Evolutionary conservation across 768 basidiomycete genomes (phyloP).

Genomic region (Multifurca ochricompacta): DNA sequence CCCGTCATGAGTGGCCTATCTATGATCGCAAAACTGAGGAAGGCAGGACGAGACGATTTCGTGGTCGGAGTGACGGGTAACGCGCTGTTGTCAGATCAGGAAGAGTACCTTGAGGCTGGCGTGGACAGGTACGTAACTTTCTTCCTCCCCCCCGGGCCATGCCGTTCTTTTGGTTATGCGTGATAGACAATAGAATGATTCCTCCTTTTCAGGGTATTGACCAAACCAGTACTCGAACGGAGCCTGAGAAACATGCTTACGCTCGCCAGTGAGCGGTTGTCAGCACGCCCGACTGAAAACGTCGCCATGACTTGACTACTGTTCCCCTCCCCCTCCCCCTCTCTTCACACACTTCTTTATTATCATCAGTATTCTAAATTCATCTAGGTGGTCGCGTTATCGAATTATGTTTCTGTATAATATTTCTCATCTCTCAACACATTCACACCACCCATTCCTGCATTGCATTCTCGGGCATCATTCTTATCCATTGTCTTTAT

Average conservation of each 20-base stretch:
- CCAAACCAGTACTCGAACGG: constrained; percentile 69
- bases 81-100: constrained; percentile 40
- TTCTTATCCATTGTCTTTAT: not conserved
- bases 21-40: constrained; percentile 55
- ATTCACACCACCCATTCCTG: not conserved
- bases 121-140: constrained; percentile 53
- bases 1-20: constrained; percentile 70
- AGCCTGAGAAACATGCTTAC: constrained; percentile 36
- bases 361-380: not conserved
- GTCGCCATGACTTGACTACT: constrained; percentile 23
- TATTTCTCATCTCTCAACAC: not conserved
- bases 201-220: constrained; percentile 47
- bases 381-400: not conserved
- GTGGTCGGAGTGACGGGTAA: constrained; percentile 72
- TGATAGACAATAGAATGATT: constrained; percentile 4
- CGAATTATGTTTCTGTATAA: not conserved
- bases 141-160: too few species aligned
- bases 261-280: constrained; percentile 34
- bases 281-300: not conserved
- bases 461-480: not conserved
- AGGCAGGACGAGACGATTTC: constrained; percentile 60
- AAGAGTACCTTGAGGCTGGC: constrained; percentile 68
- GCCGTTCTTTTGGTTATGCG: not conserved
- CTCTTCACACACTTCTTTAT: not conserved
- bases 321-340: not conserved